Conservation (phyloP, 495 filamentous ascomycete genomes). For the Tuber brumale region DNA sequence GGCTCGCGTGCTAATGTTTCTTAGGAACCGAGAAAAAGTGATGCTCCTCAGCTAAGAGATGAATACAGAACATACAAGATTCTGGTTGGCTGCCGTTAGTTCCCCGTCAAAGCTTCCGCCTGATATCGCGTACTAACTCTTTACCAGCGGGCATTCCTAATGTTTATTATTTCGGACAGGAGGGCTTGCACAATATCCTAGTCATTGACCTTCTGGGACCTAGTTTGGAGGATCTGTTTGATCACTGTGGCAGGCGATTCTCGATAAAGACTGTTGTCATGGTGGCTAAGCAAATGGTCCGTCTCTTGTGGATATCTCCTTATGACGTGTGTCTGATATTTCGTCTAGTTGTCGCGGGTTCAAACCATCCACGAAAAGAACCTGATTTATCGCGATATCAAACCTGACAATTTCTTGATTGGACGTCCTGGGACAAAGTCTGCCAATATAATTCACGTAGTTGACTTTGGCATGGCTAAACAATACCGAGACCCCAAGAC, state of each 20-base stretch:
- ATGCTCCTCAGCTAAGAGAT: constrained; percentile 95
- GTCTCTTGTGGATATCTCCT: constrained; percentile 37
- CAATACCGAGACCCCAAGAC: constrained; percentile 98
- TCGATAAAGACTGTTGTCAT: constrained; percentile 96
- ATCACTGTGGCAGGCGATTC: constrained; percentile 94
- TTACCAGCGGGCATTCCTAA: constrained; percentile 90
- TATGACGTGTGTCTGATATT: constrained; percentile 16
- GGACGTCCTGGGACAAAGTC: constrained; percentile 87
- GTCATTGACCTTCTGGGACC: constrained; percentile 97
- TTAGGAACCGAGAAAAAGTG: constrained; percentile 96
- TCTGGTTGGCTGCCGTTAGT: constrained; percentile 96
- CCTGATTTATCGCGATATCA: constrained; percentile 98
- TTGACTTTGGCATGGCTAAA: constrained; percentile 99
- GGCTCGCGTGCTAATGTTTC: constrained; percentile 15
- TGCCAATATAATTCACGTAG: constrained; percentile 96
- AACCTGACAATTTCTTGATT: constrained; percentile 99
- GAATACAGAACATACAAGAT: constrained; percentile 99
- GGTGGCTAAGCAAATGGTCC: constrained; percentile 99
- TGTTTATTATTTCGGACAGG: constrained; percentile 99
- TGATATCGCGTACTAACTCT: constrained; percentile 26
- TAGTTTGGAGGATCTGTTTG: constrained; percentile 94
- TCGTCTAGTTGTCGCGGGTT: constrained; percentile 74
- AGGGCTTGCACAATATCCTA: constrained; percentile 97
- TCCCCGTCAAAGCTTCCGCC: constrained; percentile 19
- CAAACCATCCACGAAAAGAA: constrained; percentile 99